Evolutionary conservation across 805 yeast species (phyloP).

Genomic region (Candida insectorum): DNA sequence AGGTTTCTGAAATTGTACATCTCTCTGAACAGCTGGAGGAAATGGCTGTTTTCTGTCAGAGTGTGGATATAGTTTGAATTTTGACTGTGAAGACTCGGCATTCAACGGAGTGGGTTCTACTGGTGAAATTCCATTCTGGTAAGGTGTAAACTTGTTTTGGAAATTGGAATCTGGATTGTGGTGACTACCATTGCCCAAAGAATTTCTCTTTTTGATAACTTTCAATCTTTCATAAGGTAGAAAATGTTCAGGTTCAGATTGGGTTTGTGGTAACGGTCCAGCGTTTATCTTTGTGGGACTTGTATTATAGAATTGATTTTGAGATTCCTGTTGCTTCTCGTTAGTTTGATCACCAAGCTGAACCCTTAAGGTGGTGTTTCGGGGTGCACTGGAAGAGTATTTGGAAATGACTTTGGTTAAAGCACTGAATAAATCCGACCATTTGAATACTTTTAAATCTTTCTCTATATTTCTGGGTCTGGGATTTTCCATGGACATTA

Average conservation of each 20-base stretch:
- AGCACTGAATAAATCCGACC: slow-evolving; percentile 54
- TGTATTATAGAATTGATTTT: not conserved
- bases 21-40: no score
- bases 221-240: slow-evolving; percentile 24
- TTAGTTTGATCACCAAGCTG: not conserved
- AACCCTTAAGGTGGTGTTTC: not conserved
- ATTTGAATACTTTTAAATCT: slow-evolving; percentile 63
- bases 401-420: slow-evolving; percentile 55
- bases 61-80: no score
- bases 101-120: slow-evolving; percentile 16
- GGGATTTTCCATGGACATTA: slow-evolving; percentile 62
- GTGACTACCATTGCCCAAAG: no score
- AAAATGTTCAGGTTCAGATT: slow-evolving; percentile 10
- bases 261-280: not conserved
- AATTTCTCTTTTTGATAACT: slow-evolving; percentile 21
- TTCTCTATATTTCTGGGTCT: slow-evolving; percentile 69
- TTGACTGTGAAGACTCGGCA: no score
- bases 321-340: not conserved
- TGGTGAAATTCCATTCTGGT: slow-evolving; percentile 19
- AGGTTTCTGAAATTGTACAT: no score
- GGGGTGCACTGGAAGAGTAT: slow-evolving; percentile 32
- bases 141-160: slow-evolving; percentile 11
- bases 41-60: no score
- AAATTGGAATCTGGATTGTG: slow-evolving; percentile 1
- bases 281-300: not conserved